Conservation (phyloP, 2,329 filamentous ascomycete genomes). For the Aspergillus glaucus region DNA sequence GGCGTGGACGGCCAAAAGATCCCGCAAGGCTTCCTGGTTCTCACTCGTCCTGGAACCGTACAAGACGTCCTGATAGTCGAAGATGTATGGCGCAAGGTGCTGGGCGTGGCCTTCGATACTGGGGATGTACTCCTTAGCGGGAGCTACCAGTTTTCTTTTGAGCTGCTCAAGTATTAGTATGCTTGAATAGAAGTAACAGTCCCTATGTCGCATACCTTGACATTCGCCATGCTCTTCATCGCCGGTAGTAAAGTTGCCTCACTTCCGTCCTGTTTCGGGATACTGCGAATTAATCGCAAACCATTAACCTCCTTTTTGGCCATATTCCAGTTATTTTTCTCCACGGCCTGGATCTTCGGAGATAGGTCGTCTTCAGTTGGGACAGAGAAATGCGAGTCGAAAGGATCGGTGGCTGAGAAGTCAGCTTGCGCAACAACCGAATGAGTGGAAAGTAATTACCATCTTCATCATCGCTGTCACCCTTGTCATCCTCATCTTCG, state of each 20-base stretch:
- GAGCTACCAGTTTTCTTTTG: slow-evolving; percentile 62
- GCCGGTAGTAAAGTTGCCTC: slow-evolving; percentile 20
- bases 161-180: slow-evolving; percentile 40
- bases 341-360: slow-evolving; percentile 43
- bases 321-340: slow-evolving; percentile 44
- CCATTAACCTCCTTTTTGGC: slow-evolving; percentile 33
- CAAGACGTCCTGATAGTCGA: slow-evolving; percentile 75
- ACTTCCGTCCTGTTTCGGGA: slow-evolving; percentile 23
- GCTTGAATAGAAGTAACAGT: background rate
- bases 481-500: slow-evolving; percentile 30
- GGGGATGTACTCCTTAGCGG: slow-evolving; percentile 48
- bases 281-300: slow-evolving; percentile 24
- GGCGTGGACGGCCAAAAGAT: slow-evolving; percentile 71
- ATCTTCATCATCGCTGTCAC: slow-evolving; percentile 32
- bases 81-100: slow-evolving; percentile 63
- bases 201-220: slow-evolving; percentile 26
- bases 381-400: slow-evolving; percentile 70
- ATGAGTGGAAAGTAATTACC: slow-evolving; percentile 13
- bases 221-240: slow-evolving; percentile 24
- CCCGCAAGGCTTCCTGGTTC: slow-evolving; percentile 64
- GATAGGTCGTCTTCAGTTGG: slow-evolving; percentile 58
- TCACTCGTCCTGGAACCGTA: slow-evolving; percentile 64
- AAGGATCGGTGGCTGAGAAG: slow-evolving; percentile 60
- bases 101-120: slow-evolving; percentile 59
- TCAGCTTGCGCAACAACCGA: slow-evolving; percentile 31